Evolutionary conservation across 1,284 basidiomycete species (phyloP), one percentile per base, ranked within the genome.

Genomic region (Mycosarcoma mackinlayi): DNA sequence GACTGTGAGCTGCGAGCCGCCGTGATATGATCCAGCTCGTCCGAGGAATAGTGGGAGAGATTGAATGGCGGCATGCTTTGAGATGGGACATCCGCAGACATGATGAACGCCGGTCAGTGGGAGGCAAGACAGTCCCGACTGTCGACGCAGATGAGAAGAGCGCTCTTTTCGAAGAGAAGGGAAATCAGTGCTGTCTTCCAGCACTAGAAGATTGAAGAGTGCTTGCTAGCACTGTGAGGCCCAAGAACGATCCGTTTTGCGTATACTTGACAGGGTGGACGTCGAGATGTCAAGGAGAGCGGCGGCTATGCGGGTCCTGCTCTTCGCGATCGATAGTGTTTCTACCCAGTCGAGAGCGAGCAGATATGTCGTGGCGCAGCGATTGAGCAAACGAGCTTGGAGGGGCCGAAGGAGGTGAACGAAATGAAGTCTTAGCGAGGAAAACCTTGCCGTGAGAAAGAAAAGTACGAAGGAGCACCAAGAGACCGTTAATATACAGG

Each of bases 41-140:
- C 56, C 3, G 63, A 66, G 24, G 48, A 25, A 24, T 47, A 60
- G 19, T 66, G 63, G 4, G 48, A 34, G 28, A 59, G 19, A 21
- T 56, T 56, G 52, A 66, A 66, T 7, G 51, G 51, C 6, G 60
- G 40, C 48, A 63, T 55, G 39, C 59, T 57, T 42, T 50, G 53
- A 18, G 51, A 49, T 16, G 66, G 47, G 7, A 40, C 34, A 33
- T 52, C 54, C 10, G 59, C 21, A 30, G 66, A 56, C 66, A 63
- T 68, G 42, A 6, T 33, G 23, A 14, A 18, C 10, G 18, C 28
- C 5, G 25, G 8, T 11, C 19, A 8, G 5, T 6, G 7, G n/a
- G 6, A 1, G 40, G 42, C 52, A 48, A 39, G 48, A 56, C 63
- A 48, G 48, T 42, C 38, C 28, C 27, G 19, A 33, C 52, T 60